Evolutionary conservation across 148 eudicot species (phyloP), one percentile per base, ranked within the genome.

Genomic region (Arctostaphylos glauca): DNA sequence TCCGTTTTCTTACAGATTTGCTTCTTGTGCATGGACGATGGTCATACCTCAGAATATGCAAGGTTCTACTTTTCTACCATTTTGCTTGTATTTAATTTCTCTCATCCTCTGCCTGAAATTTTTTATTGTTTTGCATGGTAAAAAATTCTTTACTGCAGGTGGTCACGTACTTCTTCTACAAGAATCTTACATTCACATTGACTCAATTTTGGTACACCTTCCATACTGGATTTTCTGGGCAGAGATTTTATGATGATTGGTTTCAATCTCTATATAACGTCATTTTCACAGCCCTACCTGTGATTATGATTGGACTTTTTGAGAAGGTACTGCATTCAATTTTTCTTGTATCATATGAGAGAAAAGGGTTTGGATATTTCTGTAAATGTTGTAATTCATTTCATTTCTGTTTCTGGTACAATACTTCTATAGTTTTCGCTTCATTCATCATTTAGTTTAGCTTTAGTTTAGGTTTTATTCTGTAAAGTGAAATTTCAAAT

Each of bases 161-260:
- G 85, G 98, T 96, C 79, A 85, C 88, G 13, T 96, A 94, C 88
- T 96, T 96, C 83, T 90, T 94, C 80, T 96, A 96, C 94, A 96
- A 96, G 97, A 96, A 96, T 87, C 92, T 96, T 47, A 92, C 92
- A 50, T 96, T 96, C 88, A 91, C 98, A 2, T 84, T 94, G 88
- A 94, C 95, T 77, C 99, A 96, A 86, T 96, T 96, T 91, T 96
- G 98, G 98, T 96, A 91, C 92, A 96, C 92, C 84, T 95, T 93
- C 83, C 91, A 89, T 84, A 93, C 98, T 82, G 99, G 99, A 47
- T 96, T 88, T 83, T 96, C 99, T 74, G 99, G 99, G 84, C 99
- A 96, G 86, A 93, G 99, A 91, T 96, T 91, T 64, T 96, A 96
- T 85, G 99, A 96, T 70, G 99, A 96, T 89, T 96, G 99, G 99